Percentiles rank a stretch among this genome's conserved stretches.
These are phyloP conservation scores for Ceratocystiopsis brevicomis DNA, from an alignment of 2,329 filamentous ascomycete species.

Conservation along the genomic window DNA sequence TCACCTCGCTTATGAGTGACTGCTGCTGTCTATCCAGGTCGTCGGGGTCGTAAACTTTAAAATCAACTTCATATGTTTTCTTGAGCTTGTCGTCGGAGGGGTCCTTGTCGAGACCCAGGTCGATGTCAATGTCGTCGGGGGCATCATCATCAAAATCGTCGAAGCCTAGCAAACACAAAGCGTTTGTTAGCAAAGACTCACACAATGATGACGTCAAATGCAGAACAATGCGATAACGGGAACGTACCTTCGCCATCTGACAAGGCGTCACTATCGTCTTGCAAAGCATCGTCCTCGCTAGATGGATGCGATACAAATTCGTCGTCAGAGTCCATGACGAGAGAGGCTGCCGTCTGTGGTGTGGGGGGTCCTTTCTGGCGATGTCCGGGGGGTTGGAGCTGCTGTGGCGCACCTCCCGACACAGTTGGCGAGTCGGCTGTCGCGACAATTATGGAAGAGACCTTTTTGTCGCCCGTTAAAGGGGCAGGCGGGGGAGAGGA, in stretches of 20 bases:
- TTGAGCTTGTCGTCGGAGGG: conserved; percentile 46
- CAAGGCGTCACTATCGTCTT: conserved; percentile 60
- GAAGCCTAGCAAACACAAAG: conserved; percentile 14
- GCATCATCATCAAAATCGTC: conserved; percentile 38
- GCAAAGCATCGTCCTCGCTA: conserved; percentile 55
- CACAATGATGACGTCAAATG: no score
- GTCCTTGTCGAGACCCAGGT: conserved; percentile 31
- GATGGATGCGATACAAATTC: conserved; percentile 76
- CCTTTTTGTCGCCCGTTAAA: no score
- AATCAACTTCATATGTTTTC: conserved; percentile 67
- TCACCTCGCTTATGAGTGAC: conserved; percentile 72
- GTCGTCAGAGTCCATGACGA: conserved; percentile 84
- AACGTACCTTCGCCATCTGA: conserved; percentile 31
- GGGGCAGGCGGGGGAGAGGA: no score
- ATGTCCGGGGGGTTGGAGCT: not conserved
- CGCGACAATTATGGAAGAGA: not conserved
- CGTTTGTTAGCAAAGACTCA: not conserved
- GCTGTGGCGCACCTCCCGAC: not conserved
- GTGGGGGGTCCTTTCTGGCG: conserved; percentile 6
- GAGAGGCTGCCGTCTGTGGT: conserved; percentile 25
- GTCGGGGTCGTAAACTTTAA: conserved; percentile 57
- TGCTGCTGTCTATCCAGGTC: conserved; percentile 79
- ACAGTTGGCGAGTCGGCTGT: not conserved
- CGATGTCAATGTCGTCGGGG: conserved; percentile 37
- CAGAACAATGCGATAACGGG: not conserved